A percentile compares a stretch with the other conserved stretches of the same genome.
Evolutionary conservation across 192 early-diverging fungal species (phyloP).

Genomic region (Backusella westeae): DNA sequence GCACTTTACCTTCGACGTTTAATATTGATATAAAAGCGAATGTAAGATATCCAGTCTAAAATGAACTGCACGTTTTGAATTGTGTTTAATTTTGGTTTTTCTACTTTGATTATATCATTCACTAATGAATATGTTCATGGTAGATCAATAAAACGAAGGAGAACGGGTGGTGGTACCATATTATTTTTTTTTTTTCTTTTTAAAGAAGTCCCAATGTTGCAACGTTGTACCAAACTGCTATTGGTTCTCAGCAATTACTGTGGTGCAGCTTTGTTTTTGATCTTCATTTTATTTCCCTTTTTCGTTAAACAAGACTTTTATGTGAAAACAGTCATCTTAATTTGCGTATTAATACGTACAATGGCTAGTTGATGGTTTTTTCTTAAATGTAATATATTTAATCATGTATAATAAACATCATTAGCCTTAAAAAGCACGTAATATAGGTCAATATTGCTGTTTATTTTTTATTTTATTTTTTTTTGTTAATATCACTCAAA

Average conservation of each 20-base stretch:
- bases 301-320: not conserved
- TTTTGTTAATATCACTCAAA: not conserved
- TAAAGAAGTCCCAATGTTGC: conserved; percentile 1
- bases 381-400: not conserved
- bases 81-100: not conserved
- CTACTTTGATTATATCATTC: too few species aligned
- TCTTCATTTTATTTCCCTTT: conserved; percentile 2
- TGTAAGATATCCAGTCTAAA: not conserved
- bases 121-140: not conserved
- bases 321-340: not conserved
- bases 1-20: not conserved
- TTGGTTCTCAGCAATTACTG: conserved; percentile 4
- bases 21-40: not conserved
- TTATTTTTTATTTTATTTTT: not conserved
- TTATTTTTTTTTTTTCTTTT: not conserved
- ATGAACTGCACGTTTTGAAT: too few species aligned
- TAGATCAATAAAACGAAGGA: not conserved
- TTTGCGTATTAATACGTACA: not conserved
- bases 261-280: conserved; percentile 1
- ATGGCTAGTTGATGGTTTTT: not conserved
- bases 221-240: not conserved
- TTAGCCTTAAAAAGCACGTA: not conserved
- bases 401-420: not conserved
- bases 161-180: not conserved
- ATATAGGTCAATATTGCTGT: not conserved